Conservation (phyloP, 202 grass and related monocot species). For the Brachypodium distachyon region DNA sequence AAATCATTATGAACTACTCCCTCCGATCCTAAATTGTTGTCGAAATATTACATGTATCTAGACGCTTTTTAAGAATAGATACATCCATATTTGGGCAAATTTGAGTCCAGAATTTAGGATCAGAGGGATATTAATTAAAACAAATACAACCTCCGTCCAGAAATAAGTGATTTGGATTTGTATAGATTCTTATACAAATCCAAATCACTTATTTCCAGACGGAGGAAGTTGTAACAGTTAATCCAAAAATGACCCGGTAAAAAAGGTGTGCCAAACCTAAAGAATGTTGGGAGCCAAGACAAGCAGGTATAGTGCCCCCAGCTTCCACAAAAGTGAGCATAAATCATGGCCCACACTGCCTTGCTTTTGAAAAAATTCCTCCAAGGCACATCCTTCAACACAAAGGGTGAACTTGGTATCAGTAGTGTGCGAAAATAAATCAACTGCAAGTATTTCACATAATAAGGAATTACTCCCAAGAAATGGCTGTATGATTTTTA, state of each 20-base stretch:
- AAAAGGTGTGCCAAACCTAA: slow-evolving; percentile 53
- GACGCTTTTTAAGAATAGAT: no score
- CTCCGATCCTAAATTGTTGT: no score
- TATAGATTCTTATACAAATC: no score
- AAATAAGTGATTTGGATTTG: no score
- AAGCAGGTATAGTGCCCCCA: slow-evolving; percentile 99
- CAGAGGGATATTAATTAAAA: no score
- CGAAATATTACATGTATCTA: no score
- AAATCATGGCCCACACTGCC: slow-evolving; percentile 99
- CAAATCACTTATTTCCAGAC: no score
- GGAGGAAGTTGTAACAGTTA: background rate
- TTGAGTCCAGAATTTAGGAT: no score
- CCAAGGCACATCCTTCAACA: slow-evolving; percentile 88
- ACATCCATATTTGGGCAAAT: no score
- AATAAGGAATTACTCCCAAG: background rate
- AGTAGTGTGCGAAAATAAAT: background rate
- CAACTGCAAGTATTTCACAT: slow-evolving; percentile 1
- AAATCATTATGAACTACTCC: background rate
- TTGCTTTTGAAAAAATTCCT: slow-evolving; percentile 88
- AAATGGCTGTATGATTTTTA: slow-evolving; percentile 7
- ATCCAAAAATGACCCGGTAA: background rate
- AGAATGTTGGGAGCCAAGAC: slow-evolving; percentile 94
- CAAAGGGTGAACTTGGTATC: slow-evolving; percentile 4
- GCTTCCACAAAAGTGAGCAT: slow-evolving; percentile 94
- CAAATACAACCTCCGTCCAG: background rate